phyloP scores from a whole-genome alignment of 768 basidiomycete genomes.

The Paxillus rubicundulus region DNA sequence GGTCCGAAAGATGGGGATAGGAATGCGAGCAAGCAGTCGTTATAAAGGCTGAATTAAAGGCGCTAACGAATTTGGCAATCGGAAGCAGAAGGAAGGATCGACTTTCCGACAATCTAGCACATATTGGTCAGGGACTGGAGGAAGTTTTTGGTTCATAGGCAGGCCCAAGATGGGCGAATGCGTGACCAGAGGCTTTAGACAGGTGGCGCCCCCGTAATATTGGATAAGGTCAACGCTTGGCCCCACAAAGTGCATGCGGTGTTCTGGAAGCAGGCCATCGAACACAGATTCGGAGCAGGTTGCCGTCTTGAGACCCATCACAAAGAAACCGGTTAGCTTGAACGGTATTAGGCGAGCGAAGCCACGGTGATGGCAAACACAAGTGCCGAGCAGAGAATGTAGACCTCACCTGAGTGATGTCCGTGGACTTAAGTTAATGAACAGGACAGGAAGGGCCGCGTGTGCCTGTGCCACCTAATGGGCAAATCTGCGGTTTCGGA shows the following conservation, averaged over 20 bases:
- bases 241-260: constrained; percentile 11
- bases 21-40: constrained; percentile 11
- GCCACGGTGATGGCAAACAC: constrained; percentile 37
- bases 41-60: constrained; percentile 24
- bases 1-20: constrained; percentile 15
- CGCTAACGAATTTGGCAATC: constrained; percentile 33
- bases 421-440: constrained; percentile 40
- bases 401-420: constrained; percentile 31
- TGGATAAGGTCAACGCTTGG: constrained; percentile 11
- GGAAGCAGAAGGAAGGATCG: constrained; percentile 31
- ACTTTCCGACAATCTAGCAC: constrained; percentile 36
- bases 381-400: constrained; percentile 32
- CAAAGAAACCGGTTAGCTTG: constrained; percentile 31
- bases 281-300: constrained; percentile 20
- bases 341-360: constrained; percentile 32
- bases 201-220: constrained; percentile 17
- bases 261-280: constrained; percentile 23
- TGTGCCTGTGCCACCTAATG: constrained; percentile 34
- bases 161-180: constrained; percentile 1
- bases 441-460: constrained; percentile 35
- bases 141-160: constrained; percentile 23
- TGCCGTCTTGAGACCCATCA: constrained; percentile 23
- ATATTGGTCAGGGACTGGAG: constrained; percentile 21
- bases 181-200: constrained; percentile 15
- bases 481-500: constrained; percentile 24